phyloP scores from a whole-genome alignment of 805 yeast species.

The Wickerhamiella alocasiicola region DNA sequence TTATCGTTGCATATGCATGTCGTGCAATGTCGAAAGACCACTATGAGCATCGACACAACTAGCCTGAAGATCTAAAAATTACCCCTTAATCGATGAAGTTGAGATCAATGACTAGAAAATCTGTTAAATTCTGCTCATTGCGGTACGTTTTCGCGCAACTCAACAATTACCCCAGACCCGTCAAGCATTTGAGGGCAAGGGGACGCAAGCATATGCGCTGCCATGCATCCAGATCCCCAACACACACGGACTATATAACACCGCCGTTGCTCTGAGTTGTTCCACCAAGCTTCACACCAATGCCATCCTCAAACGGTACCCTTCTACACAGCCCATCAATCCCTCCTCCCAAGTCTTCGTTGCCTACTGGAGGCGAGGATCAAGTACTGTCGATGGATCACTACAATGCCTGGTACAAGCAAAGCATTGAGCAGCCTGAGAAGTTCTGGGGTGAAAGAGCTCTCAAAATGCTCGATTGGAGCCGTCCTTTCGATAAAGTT shows the following conservation, averaged over 20 bases:
- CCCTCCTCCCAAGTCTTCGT: slow-evolving; percentile 9
- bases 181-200: slow-evolving; percentile 3
- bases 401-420: slow-evolving; percentile 39
- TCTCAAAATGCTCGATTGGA: slow-evolving; percentile 39
- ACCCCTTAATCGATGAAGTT: no score
- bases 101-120: no score
- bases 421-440: slow-evolving; percentile 45
- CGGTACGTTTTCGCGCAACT: no score
- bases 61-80: no score
- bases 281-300: not conserved
- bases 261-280: not conserved
- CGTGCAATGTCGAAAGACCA: not conserved
- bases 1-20: slow-evolving; percentile 7
- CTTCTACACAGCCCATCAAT: slow-evolving; percentile 5
- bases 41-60: not conserved
- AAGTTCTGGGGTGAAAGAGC: slow-evolving; percentile 46
- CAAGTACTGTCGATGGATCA: slow-evolving; percentile 38
- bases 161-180: no score
- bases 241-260: slow-evolving; percentile 4
- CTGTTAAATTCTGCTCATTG: no score
- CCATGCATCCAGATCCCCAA: slow-evolving; percentile 8
- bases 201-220: slow-evolving; percentile 3
- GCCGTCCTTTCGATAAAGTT: slow-evolving; percentile 35
- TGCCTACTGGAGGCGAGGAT: slow-evolving; percentile 12
- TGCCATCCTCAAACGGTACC: slow-evolving; percentile 8